These are phyloP conservation scores for Alternaria arbusti DNA, from an alignment of 2,329 filamentous ascomycete species.

Conservation along the genomic window DNA sequence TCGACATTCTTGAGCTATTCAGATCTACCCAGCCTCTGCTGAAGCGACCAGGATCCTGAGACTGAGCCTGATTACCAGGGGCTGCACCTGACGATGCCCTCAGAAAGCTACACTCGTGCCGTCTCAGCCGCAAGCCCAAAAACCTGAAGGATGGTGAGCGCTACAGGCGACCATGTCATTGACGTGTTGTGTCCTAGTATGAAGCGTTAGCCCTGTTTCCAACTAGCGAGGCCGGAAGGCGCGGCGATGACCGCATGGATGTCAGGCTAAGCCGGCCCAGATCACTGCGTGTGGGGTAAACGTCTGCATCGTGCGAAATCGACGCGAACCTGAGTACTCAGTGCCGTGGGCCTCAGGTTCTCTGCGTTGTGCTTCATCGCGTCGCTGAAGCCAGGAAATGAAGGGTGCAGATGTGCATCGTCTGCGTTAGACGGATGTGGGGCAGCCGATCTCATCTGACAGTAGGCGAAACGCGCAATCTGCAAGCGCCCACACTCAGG, in stretches of 20 bases:
- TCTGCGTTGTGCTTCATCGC: background rate
- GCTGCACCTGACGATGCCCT: background rate
- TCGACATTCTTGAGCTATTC: background rate
- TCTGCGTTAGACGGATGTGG: slow-evolving; percentile 11
- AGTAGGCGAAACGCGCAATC: slow-evolving; percentile 12
- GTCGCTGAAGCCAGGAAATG: slow-evolving; percentile 10
- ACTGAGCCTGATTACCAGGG: background rate
- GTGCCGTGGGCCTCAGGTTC: background rate
- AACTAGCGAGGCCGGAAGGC: slow-evolving; percentile 9
- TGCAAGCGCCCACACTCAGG: background rate
- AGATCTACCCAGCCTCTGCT: background rate
- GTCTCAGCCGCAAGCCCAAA: slow-evolving; percentile 32
- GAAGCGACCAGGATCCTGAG: background rate
- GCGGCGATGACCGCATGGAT: slow-evolving; percentile 19
- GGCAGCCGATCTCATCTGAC: slow-evolving; percentile 9
- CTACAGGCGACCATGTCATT: slow-evolving; percentile 41
- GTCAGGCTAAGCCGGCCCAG: background rate
- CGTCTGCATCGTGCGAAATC: slow-evolving; percentile 4
- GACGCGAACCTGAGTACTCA: background rate
- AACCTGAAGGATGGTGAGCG: slow-evolving; percentile 35
- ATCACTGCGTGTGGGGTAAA: slow-evolving; percentile 13
- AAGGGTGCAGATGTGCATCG: slow-evolving; percentile 6
- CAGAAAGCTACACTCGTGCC: slow-evolving; percentile 21
- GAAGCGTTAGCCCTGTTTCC: slow-evolving; percentile 17
- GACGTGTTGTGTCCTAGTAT: slow-evolving; percentile 38